phyloP scores from a whole-genome alignment of 208 protist species.

The Borovskyia barvae region DNA sequence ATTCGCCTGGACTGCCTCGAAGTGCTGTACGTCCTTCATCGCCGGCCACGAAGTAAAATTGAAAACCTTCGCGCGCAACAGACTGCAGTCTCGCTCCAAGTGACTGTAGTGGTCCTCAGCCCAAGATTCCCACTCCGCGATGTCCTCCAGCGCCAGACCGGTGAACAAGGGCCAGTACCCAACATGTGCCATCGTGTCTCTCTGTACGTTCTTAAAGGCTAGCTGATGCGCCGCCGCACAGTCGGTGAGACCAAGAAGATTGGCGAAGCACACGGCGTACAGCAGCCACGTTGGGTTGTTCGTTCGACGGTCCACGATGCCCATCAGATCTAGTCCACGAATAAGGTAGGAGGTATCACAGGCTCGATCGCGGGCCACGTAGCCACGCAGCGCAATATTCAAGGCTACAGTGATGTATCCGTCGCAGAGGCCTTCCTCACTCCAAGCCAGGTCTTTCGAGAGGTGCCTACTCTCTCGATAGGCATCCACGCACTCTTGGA shows the following conservation, averaged over 20 bases:
- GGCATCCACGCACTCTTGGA: conserved; percentile 33
- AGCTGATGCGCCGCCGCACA: conserved; percentile 63
- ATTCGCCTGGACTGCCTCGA: conserved; percentile 55
- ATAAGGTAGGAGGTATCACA: conserved; percentile 39
- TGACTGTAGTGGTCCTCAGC: conserved; percentile 56
- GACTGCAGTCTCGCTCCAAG: conserved; percentile 63
- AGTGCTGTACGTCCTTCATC: conserved; percentile 77
- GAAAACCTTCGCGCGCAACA: conserved; percentile 82
- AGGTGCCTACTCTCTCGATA: conserved; percentile 54
- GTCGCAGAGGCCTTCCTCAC: conserved; percentile 81
- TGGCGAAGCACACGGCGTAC: conserved; percentile 64
- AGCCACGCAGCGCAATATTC: conserved; percentile 68
- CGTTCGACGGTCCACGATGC: conserved; percentile 51
- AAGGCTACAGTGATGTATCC: conserved; percentile 78
- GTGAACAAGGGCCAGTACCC: conserved; percentile 77
- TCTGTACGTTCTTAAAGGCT: conserved; percentile 82
- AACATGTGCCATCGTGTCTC: conserved; percentile 87
- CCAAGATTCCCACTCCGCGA: conserved; percentile 49
- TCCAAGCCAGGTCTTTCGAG: conserved; percentile 66
- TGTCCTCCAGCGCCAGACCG: conserved; percentile 55
- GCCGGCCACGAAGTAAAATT: conserved; percentile 76
- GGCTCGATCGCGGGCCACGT: conserved; percentile 19
- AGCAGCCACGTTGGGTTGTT: conserved; percentile 87
- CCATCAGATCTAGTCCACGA: conserved; percentile 49
- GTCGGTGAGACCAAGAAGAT: conserved; percentile 64